A percentile compares a stretch with the other conserved stretches of the same genome.
Evolutionary conservation across 1,284 basidiomycete genomes (phyloP).

Genomic region (Microbotryum silenes-acaulis): DNA sequence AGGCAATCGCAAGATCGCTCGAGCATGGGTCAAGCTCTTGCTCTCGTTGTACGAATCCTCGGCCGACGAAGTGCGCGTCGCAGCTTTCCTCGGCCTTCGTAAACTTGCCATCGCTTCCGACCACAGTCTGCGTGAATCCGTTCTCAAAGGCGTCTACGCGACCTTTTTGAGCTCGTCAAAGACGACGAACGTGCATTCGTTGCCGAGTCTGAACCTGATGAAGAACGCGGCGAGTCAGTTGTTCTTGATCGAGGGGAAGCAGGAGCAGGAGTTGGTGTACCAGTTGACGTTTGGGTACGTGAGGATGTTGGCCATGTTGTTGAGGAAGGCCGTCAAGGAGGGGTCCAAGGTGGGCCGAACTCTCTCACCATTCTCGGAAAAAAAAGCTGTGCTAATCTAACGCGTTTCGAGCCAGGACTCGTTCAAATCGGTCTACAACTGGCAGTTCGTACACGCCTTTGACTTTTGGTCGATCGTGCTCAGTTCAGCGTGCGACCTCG

Average conservation of each 20-base stretch:
- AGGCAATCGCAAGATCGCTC: slow-evolving; percentile 71
- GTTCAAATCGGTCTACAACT: slow-evolving; percentile 91
- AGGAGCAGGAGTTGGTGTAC: slow-evolving; percentile 54
- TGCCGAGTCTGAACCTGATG: slow-evolving; percentile 94
- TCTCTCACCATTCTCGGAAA: not conserved
- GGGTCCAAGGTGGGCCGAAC: slow-evolving; percentile 58
- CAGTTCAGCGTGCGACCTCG: slow-evolving; percentile 63
- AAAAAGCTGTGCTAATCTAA: not conserved
- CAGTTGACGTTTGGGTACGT: slow-evolving; percentile 97
- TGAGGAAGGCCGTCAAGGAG: slow-evolving; percentile 83
- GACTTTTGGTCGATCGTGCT: slow-evolving; percentile 95
- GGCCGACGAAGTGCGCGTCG: slow-evolving; percentile 73
- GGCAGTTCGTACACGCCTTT: slow-evolving; percentile 93
- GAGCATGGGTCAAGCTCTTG: slow-evolving; percentile 78
- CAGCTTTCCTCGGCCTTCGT: slow-evolving; percentile 78
- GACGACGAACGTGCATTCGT: slow-evolving; percentile 72
- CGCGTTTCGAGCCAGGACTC: slow-evolving; percentile 54
- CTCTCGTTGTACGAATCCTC: slow-evolving; percentile 66
- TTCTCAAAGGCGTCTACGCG: slow-evolving; percentile 83
- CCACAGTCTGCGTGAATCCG: slow-evolving; percentile 70
- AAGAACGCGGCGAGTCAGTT: slow-evolving; percentile 95
- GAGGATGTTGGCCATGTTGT: slow-evolving; percentile 86
- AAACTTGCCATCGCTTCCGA: slow-evolving; percentile 72
- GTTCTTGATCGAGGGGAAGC: slow-evolving; percentile 55
- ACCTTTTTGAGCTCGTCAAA: slow-evolving; percentile 73